phyloP scores from a whole-genome alignment of 305 asterid species.

The Euphrasia arctica region DNA sequence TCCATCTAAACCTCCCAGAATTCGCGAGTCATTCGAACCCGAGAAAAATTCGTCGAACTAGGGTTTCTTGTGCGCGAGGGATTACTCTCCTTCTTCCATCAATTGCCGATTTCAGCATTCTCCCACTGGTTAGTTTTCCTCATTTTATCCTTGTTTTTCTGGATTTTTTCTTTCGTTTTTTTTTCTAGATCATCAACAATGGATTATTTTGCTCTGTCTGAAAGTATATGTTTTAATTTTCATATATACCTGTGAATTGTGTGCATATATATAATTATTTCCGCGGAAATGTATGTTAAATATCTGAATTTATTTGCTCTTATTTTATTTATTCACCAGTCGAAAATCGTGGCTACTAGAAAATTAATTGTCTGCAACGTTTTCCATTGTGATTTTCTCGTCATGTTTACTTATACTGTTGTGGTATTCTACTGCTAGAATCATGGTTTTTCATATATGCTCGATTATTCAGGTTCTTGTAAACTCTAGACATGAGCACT shows the following conservation, averaged over 20 bases:
- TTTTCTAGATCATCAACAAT: background rate
- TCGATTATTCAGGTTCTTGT: conserved; percentile 16
- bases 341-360: background rate
- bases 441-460: background rate
- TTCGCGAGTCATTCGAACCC: background rate
- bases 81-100: background rate
- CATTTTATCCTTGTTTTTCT: background rate
- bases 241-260: no score
- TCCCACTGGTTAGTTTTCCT: background rate
- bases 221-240: no score
- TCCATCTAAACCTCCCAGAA: background rate
- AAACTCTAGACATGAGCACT: conserved; percentile 28
- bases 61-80: background rate
- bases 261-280: no score
- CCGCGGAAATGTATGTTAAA: no score
- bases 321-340: background rate
- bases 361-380: background rate
- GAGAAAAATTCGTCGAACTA: background rate
- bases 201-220: background rate
- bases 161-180: no score
- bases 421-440: background rate
- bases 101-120: background rate
- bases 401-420: background rate
- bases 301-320: no score
- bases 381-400: background rate